Conservation (phyloP, 805 yeast species). For the Wickerhamiella kurtzmanii region DNA sequence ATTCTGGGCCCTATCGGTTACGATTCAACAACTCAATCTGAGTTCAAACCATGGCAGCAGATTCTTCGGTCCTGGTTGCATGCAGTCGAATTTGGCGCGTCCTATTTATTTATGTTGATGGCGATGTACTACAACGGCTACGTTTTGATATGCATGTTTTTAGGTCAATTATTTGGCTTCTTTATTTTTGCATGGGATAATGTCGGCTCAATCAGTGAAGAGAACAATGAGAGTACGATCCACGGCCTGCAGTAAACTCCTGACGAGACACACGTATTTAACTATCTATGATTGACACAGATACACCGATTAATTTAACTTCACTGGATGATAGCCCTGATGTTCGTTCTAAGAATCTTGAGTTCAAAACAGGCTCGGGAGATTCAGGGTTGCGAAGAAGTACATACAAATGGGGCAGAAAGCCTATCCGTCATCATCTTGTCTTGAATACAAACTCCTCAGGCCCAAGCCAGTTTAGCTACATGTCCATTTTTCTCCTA, state of each 20-base stretch:
- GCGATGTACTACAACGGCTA: conserved; percentile 72
- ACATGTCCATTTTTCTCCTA: no score
- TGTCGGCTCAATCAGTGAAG: conserved; percentile 13
- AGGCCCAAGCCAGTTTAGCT: no score
- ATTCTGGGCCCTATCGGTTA: background rate
- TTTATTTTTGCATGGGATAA: conserved; percentile 40
- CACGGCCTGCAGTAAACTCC: background rate
- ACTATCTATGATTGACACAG: no score
- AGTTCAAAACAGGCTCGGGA: no score
- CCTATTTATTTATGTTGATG: conserved; percentile 54
- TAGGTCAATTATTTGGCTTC: conserved; percentile 50
- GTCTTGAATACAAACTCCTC: no score
- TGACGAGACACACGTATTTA: no score
- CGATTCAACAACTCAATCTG: background rate
- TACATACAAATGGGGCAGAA: no score
- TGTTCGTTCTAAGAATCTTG: no score
- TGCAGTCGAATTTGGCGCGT: conserved; percentile 48
- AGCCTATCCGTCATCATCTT: no score
- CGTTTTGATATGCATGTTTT: conserved; percentile 45
- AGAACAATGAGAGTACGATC: background rate
- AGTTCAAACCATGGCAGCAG: conserved; percentile 39
- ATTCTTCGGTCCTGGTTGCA: conserved; percentile 36
- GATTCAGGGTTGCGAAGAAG: no score
- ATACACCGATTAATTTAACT: no score
- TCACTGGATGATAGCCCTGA: no score